Conservation (phyloP, 805 yeast genomes). For the Zygosaccharomyces pseudorouxii region DNA sequence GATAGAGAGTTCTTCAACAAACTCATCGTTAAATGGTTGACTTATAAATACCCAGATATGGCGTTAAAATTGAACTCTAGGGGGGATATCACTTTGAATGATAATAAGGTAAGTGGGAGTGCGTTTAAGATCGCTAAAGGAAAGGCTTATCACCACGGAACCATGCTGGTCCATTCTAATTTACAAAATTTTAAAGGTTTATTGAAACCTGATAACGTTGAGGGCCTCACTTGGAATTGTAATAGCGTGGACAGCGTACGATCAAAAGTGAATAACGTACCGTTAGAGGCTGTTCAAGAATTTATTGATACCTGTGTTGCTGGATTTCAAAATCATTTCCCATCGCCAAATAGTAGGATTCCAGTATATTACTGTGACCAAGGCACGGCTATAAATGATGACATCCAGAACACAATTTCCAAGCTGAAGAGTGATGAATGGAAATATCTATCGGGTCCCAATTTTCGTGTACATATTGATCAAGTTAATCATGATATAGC, state of each 20-base stretch:
- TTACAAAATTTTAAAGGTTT: conserved; percentile 56
- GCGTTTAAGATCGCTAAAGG: conserved; percentile 84
- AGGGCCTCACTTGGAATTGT: conserved; percentile 43
- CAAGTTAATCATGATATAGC: conserved; percentile 35
- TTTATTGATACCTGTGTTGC: conserved; percentile 29
- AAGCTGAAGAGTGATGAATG: conserved; percentile 61
- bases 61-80: conserved; percentile 56
- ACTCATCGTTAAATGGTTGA: conserved; percentile 39
- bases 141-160: conserved; percentile 90
- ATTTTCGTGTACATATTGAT: conserved; percentile 51
- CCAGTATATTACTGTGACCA: conserved; percentile 32
- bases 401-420: conserved; percentile 38
- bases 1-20: conserved; percentile 51
- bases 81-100: conserved; percentile 67
- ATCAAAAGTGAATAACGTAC: conserved; percentile 70
- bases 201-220: conserved; percentile 44
- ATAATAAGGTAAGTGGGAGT: conserved; percentile 78
- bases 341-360: conserved; percentile 8
- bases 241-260: conserved; percentile 71
- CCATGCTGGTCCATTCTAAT: conserved; percentile 74
- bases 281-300: conserved; percentile 38
- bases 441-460: conserved; percentile 74
- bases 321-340: conserved; percentile 22
- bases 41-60: conserved; percentile 8
- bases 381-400: conserved; percentile 32